Conservation (phyloP, 2,329 filamentous ascomycete species). For the Talaromyces piceae region DNA sequence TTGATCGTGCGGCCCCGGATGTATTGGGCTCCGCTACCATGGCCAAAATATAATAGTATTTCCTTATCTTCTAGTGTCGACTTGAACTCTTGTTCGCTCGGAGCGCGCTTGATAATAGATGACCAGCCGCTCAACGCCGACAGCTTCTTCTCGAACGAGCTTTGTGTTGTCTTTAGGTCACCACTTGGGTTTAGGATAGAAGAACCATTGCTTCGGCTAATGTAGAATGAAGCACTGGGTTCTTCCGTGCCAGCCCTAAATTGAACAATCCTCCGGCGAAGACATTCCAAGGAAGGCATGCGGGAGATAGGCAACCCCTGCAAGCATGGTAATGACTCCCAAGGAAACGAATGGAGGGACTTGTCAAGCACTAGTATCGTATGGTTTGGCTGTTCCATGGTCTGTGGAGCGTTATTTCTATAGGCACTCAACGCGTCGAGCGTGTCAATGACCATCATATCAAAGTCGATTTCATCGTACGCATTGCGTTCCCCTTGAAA, state of each 20-base stretch:
- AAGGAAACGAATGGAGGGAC: constrained; percentile 81
- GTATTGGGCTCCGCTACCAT: constrained; percentile 91
- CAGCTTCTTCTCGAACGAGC: constrained; percentile 63
- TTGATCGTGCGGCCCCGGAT: constrained; percentile 79
- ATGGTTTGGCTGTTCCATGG: constrained; percentile 43
- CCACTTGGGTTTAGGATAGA: constrained; percentile 87
- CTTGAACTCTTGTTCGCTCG: constrained; percentile 72
- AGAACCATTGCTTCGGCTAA: constrained; percentile 38
- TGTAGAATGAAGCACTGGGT: constrained; percentile 41
- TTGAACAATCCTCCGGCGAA: constrained; percentile 67
- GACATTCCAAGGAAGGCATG: constrained; percentile 75
- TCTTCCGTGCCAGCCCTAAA: constrained; percentile 19
- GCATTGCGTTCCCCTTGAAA: constrained; percentile 95
- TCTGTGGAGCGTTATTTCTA: constrained; percentile 45
- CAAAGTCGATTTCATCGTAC: constrained; percentile 96
- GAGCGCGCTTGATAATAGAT: constrained; percentile 59
- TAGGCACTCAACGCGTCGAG: constrained; percentile 77
- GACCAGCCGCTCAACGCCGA: constrained; percentile 53
- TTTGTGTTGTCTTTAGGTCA: constrained; percentile 74
- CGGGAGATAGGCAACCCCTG: constrained; percentile 72
- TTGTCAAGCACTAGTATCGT: constrained; percentile 90
- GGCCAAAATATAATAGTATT: constrained; percentile 87
- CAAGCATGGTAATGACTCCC: constrained; percentile 90
- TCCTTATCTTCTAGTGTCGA: constrained; percentile 57
- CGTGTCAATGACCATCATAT: constrained; percentile 79